phyloP scores from a whole-genome alignment of 306 rosid genomes.

The Vachellia pachyceras region DNA sequence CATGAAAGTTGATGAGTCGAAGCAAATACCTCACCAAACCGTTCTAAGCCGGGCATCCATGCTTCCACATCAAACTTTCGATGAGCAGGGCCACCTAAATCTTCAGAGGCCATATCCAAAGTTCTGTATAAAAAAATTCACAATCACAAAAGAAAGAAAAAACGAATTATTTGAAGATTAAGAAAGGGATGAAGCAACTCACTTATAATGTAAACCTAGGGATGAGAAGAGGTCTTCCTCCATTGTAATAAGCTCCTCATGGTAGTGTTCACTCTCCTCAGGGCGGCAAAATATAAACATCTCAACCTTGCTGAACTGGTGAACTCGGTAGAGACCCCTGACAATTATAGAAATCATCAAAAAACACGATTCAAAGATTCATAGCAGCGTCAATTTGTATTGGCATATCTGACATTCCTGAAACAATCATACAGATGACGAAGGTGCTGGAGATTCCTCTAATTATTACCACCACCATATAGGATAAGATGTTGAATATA shows the following conservation, averaged over 20 bases:
- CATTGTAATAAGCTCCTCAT: slow-evolving; percentile 80
- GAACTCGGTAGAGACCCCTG: slow-evolving; percentile 99
- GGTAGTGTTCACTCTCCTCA: slow-evolving; percentile 83
- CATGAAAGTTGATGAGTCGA: slow-evolving; percentile 6
- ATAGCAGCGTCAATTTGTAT: background rate
- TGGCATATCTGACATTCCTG: background rate
- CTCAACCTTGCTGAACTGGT: slow-evolving; percentile 98
- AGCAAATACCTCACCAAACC: slow-evolving; percentile 86
- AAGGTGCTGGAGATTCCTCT: background rate
- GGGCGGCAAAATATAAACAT: slow-evolving; percentile 90
- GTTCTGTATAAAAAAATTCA: slow-evolving; percentile 62
- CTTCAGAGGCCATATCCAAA: slow-evolving; percentile 92
- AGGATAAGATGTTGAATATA: slow-evolving; percentile 1
- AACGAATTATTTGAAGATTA: slow-evolving; percentile 26
- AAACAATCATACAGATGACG: background rate
- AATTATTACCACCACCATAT: slow-evolving; percentile 1
- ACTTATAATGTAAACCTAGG: slow-evolving; percentile 91
- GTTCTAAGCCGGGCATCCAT: slow-evolving; percentile 95
- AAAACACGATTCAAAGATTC: slow-evolving; percentile 21
- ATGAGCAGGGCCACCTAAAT: slow-evolving; percentile 96
- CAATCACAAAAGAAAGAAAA: slow-evolving; percentile 18
- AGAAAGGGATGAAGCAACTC: slow-evolving; percentile 32
- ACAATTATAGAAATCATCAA: slow-evolving; percentile 33
- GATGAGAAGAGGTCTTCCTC: slow-evolving; percentile 85
- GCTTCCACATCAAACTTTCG: slow-evolving; percentile 95